phyloP scores from a whole-genome alignment of 371 early-diverging fungal genomes.

The Globomyces sp. region DNA sequence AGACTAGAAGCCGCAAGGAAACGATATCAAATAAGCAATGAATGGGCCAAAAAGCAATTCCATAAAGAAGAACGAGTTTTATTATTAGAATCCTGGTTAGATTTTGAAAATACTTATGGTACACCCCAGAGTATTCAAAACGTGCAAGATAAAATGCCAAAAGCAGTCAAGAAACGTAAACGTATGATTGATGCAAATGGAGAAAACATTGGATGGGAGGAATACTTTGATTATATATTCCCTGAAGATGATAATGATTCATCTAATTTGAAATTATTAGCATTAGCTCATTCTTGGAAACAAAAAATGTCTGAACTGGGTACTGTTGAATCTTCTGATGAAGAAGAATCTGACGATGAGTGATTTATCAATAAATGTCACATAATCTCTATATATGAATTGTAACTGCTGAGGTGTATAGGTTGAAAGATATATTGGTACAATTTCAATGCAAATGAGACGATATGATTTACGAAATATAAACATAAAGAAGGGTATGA shows the following conservation, averaged over 20 bases:
- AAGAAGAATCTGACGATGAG: conserved; percentile 25
- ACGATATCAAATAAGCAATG: conserved; percentile 73
- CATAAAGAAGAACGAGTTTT: conserved; percentile 68
- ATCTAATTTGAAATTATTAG: conserved; percentile 83
- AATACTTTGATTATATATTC: conserved; percentile 97
- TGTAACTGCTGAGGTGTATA: too few relatives aligned
- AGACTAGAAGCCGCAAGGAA: conserved; percentile 60
- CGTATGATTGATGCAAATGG: conserved; percentile 45
- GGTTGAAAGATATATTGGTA: too few relatives aligned
- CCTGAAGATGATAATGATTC: conserved; percentile 89
- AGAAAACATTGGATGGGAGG: conserved; percentile 70
- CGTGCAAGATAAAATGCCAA: conserved; percentile 78
- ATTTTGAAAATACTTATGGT: conserved; percentile 79
- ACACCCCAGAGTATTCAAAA: conserved; percentile 34
- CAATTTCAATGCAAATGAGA: too few relatives aligned
- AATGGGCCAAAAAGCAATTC: conserved; percentile 64
- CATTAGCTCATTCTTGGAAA: conserved; percentile 91
- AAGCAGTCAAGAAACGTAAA: conserved; percentile 84
- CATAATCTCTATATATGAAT: too few relatives aligned
- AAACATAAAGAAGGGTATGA: too few relatives aligned
- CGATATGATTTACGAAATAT: too few relatives aligned
- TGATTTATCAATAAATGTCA: conserved; percentile 8
- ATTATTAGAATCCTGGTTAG: conserved; percentile 89
- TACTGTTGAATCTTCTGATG: background rate
- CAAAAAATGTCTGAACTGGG: conserved; percentile 40